Percentiles rank a stretch among this genome's conserved stretches.
Evolutionary conservation across 148 eudicot genomes (phyloP).

Genomic region (Persicaria tinctoria): DNA sequence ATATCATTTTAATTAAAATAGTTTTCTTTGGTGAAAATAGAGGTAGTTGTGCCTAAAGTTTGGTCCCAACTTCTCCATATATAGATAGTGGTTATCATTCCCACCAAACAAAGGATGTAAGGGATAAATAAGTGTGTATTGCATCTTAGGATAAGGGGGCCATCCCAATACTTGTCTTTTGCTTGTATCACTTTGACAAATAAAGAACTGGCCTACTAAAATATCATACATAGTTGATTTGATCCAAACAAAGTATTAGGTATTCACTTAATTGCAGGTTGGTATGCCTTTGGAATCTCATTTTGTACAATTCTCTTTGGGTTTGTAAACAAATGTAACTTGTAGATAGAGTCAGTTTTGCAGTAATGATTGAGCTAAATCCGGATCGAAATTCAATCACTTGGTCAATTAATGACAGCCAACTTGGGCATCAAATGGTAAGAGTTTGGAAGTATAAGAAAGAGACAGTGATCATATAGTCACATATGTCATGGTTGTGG

Average conservation of each 20-base stretch:
- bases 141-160: background rate
- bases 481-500: background rate
- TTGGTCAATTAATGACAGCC: too few species aligned
- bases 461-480: background rate
- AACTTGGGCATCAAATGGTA: background rate
- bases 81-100: background rate
- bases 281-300: too few species aligned
- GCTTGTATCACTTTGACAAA: background rate
- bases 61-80: background rate
- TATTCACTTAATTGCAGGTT: too few species aligned
- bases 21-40: background rate
- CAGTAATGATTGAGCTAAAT: too few species aligned
- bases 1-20: background rate
- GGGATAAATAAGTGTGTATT: slow-evolving; percentile 3
- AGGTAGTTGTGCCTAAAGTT: background rate
- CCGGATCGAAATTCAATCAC: too few species aligned
- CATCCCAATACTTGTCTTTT: background rate
- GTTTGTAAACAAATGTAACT: too few species aligned
- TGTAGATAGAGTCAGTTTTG: too few species aligned
- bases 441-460: background rate
- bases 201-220: background rate
- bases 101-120: background rate
- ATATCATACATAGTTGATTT: background rate
- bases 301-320: too few species aligned
- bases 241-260: too few species aligned